Percentiles rank a stretch among this genome's conserved stretches.
Evolutionary conservation across 2,329 filamentous ascomycete genomes (phyloP).

Genomic region (Colletotrichum acutatum): DNA sequence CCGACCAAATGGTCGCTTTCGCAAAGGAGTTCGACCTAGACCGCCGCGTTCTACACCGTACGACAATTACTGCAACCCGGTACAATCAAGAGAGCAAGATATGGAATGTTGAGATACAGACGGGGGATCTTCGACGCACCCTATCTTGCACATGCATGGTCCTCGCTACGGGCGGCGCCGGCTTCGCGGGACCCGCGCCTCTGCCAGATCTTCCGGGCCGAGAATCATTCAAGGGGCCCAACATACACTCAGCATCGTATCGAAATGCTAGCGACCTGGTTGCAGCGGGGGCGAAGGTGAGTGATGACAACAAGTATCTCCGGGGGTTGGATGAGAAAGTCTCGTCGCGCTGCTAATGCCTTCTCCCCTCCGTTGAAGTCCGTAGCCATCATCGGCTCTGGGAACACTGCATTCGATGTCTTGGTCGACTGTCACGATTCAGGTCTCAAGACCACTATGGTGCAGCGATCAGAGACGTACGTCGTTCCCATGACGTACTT

Average conservation of each 20-base stretch:
- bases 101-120: slow-evolving; percentile 42
- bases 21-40: slow-evolving; percentile 43
- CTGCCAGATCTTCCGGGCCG: slow-evolving; percentile 38
- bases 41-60: slow-evolving; percentile 43
- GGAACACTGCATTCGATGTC: slow-evolving; percentile 56
- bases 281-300: slow-evolving; percentile 39
- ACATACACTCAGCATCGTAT: slow-evolving; percentile 41
- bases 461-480: slow-evolving; percentile 48
- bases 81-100: slow-evolving; percentile 38
- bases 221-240: slow-evolving; percentile 40
- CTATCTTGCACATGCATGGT: slow-evolving; percentile 40
- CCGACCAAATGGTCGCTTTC: slow-evolving; percentile 41
- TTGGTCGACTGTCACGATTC: slow-evolving; percentile 46
- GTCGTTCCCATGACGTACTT: slow-evolving; percentile 46
- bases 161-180: slow-evolving; percentile 40
- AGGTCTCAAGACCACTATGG: slow-evolving; percentile 47
- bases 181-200: slow-evolving; percentile 38
- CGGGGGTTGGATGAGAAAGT: no score
- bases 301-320: no score
- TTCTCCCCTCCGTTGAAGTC: slow-evolving; percentile 25
- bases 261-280: slow-evolving; percentile 37
- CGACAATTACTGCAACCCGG: slow-evolving; percentile 40
- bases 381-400: slow-evolving; percentile 49
- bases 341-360: no score
- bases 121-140: not conserved